Percentiles rank a stretch among this genome's conserved stretches.
Conservation (phyloP, 495 filamentous ascomycete genomes). For the Neurospora cerealis region DNA sequence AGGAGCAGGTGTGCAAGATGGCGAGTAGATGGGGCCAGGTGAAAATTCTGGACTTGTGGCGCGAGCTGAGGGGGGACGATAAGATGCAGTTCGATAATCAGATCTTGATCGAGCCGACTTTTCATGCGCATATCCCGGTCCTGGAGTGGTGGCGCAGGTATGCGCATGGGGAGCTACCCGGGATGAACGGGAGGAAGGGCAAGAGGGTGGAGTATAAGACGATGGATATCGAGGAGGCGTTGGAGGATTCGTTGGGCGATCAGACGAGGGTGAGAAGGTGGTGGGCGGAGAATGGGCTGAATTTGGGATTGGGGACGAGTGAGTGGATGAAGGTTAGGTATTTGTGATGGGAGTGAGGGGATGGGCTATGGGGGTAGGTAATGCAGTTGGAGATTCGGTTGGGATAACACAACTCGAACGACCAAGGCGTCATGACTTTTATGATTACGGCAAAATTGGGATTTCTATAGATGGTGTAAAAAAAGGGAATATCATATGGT, state of each 20-base stretch:
- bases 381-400: not conserved
- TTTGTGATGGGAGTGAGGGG: constrained; percentile 17
- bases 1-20: constrained; percentile 69
- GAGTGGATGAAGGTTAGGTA: constrained; percentile 75
- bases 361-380: not conserved
- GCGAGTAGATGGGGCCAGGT: constrained; percentile 82
- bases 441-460: not conserved
- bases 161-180: constrained; percentile 44
- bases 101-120: constrained; percentile 79
- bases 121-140: constrained; percentile 72
- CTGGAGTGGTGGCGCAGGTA: constrained; percentile 86
- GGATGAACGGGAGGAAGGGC: constrained; percentile 29
- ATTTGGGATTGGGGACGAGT: constrained; percentile 73
- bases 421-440: not conserved
- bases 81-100: constrained; percentile 86
- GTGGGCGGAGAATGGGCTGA: constrained; percentile 88
- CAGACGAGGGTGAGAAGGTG: constrained; percentile 64
- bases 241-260: constrained; percentile 72
- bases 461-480: not conserved
- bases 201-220: constrained; percentile 80
- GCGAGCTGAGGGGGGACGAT: constrained; percentile 58
- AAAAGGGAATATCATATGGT: not conserved
- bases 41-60: constrained; percentile 74
- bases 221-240: constrained; percentile 87
- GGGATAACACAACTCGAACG: not conserved